These are phyloP conservation scores for Hirsutella thompsonii DNA, from an alignment of 2,329 filamentous ascomycete genomes.

Conservation along the genomic window DNA sequence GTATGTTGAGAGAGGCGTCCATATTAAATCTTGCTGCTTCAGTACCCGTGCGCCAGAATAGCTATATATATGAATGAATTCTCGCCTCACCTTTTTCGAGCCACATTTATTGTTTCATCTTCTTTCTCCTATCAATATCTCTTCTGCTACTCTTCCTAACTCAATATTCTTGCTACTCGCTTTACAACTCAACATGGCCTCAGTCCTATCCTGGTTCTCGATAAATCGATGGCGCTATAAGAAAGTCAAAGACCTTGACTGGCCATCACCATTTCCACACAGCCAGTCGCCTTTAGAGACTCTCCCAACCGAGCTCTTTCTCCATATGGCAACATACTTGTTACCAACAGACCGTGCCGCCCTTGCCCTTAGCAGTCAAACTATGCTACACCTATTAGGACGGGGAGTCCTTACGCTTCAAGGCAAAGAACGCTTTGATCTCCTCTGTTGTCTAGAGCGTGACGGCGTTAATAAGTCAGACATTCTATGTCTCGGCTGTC, in stretches of 20 bases:
- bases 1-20: not conserved
- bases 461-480: not conserved
- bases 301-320: not conserved
- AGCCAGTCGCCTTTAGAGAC: not conserved
- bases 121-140: not conserved
- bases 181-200: not conserved
- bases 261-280: not conserved
- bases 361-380: not conserved
- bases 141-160: not conserved
- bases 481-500: not conserved
- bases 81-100: not conserved
- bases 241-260: not conserved
- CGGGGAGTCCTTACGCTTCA: not conserved
- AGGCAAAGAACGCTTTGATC: not conserved
- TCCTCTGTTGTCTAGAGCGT: not conserved
- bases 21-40: not conserved
- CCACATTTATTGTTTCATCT: not conserved
- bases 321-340: not conserved
- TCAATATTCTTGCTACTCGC: too few species aligned
- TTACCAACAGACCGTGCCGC: not conserved
- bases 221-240: not conserved
- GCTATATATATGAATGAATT: not conserved
- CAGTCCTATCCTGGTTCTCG: not conserved
- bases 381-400: not conserved
- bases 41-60: not conserved